Conservation (phyloP, 1,139 yeast species). For the Sugiyamaella neomexicana region DNA sequence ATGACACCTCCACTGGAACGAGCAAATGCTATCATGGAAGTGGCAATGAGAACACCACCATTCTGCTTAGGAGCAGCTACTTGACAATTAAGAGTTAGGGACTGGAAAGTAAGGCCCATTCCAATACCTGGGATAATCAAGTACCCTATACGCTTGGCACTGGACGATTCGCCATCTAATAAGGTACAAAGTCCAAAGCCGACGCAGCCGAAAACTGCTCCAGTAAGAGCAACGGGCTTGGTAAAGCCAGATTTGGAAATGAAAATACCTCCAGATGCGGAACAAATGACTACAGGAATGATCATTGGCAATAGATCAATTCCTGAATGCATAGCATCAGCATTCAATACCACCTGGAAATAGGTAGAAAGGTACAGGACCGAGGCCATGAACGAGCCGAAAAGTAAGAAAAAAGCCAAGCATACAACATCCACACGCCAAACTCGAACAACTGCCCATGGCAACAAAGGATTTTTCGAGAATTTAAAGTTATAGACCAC, state of each 20-base stretch:
- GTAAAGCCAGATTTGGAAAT: constrained; percentile 50
- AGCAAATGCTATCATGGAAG: constrained; percentile 50
- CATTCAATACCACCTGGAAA: constrained; percentile 54
- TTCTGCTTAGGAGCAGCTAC: constrained; percentile 53
- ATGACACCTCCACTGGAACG: constrained; percentile 53
- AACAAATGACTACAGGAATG: constrained; percentile 52
- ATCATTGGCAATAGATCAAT: constrained; percentile 56
- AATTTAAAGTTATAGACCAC: constrained; percentile 50
- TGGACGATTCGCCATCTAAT: constrained; percentile 36
- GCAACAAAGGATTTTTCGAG: constrained; percentile 51
- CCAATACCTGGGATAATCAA: constrained; percentile 56
- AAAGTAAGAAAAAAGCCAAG: constrained; percentile 44
- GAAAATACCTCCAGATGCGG: constrained; percentile 49
- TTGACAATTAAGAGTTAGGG: constrained; percentile 54
- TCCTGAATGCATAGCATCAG: constrained; percentile 58
- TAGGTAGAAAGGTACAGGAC: constrained; percentile 53
- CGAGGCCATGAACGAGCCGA: constrained; percentile 49
- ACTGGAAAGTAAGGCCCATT: constrained; percentile 56
- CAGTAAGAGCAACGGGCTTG: constrained; percentile 50
- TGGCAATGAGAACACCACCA: constrained; percentile 54
- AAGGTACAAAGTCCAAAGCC: constrained; percentile 55
- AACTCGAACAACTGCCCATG: constrained; percentile 41
- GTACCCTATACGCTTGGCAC: constrained; percentile 47
- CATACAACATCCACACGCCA: constrained; percentile 47
- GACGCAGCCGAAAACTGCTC: constrained; percentile 48